A percentile compares a stretch with the other conserved stretches of the same genome.
phyloP scores from a whole-genome alignment of 2,329 filamentous ascomycete species.

The Pseudovirgaria hyperparasitica region DNA sequence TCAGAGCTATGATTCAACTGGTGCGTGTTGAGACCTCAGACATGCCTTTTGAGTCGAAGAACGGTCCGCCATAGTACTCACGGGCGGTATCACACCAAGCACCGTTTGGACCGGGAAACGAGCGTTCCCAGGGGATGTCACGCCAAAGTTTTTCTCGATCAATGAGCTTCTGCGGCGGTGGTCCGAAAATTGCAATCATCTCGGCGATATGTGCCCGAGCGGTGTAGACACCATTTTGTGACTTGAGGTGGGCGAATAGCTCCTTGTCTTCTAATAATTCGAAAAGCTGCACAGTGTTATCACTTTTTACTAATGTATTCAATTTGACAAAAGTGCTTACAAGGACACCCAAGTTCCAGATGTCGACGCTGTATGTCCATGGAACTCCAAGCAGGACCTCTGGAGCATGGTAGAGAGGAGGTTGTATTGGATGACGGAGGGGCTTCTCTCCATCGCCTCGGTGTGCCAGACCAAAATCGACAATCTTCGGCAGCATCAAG shows the following conservation, averaged over 20 bases:
- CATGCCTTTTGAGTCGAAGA: too few relatives aligned
- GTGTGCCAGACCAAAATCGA: constrained; percentile 18
- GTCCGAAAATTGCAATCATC: constrained; percentile 11
- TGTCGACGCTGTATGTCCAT: constrained; percentile 12
- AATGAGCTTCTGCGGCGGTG: constrained; percentile 10
- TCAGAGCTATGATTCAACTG: too few relatives aligned
- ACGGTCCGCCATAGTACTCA: too few relatives aligned
- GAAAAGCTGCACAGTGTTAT: too few relatives aligned
- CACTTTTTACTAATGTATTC: constrained; percentile 9
- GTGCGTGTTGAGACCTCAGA: too few relatives aligned
- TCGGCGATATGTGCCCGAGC: constrained; percentile 16
- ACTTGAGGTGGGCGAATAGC: constrained; percentile 15
- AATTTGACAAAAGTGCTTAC: constrained; percentile 5
- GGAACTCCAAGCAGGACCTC: constrained; percentile 9
- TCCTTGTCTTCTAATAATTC: constrained; percentile 22
- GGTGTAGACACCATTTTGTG: constrained; percentile 11
- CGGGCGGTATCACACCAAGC: too few relatives aligned
- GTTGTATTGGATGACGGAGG: constrained; percentile 7
- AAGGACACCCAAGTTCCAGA: constrained; percentile 12
- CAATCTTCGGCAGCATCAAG: constrained; percentile 22
- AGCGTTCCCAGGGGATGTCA: too few relatives aligned
- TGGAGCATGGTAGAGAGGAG: constrained; percentile 10
- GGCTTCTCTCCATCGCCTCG: constrained; percentile 9
- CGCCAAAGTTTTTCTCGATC: too few relatives aligned
- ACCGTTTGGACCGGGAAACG: too few relatives aligned